Percentiles rank a stretch among this genome's conserved stretches.
Conservation (phyloP, 2,329 filamentous ascomycete genomes). For the Exophiala alcalophila region DNA sequence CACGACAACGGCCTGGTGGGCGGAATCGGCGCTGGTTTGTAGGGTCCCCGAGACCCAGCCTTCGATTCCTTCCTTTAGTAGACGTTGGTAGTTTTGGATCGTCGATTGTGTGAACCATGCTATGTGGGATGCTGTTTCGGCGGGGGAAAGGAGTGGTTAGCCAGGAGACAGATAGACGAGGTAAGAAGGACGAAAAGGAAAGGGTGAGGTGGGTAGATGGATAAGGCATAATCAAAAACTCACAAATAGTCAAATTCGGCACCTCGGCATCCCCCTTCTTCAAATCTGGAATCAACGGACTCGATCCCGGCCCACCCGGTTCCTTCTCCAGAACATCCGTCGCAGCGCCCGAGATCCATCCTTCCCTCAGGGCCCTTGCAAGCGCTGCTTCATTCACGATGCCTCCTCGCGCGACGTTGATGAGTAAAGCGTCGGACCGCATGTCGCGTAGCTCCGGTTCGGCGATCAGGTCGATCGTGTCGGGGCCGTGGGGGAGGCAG, state of each 20-base stretch:
- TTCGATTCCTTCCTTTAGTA: constrained; percentile 49
- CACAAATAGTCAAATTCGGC: constrained; percentile 48
- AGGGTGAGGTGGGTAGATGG: not conserved
- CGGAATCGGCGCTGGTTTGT: constrained; percentile 13
- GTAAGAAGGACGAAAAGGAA: not conserved
- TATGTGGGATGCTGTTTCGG: constrained; percentile 50
- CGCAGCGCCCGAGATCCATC: constrained; percentile 48
- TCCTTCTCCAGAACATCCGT: constrained; percentile 52
- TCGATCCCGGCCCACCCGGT: constrained; percentile 45
- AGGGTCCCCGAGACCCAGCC: constrained; percentile 26
- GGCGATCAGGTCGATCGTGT: constrained; percentile 37
- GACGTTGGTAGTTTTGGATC: constrained; percentile 45
- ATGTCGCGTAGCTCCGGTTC: constrained; percentile 45
- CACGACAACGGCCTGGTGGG: constrained; percentile 21
- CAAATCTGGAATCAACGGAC: constrained; percentile 42
- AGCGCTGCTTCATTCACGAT: constrained; percentile 52
- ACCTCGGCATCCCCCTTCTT: constrained; percentile 38
- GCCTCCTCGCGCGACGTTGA: constrained; percentile 52
- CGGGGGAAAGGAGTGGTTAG: not conserved
- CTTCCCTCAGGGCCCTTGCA: constrained; percentile 44
- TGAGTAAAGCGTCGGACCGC: constrained; percentile 44
- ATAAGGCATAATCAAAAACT: not conserved
- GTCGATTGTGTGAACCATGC: constrained; percentile 54
- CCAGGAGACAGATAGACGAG: too few relatives aligned
- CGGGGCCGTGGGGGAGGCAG: constrained; percentile 33